Evolutionary conservation across 2,329 filamentous ascomycete species (phyloP).

Genomic region (Pseudogymnoascus verrucosus): DNA sequence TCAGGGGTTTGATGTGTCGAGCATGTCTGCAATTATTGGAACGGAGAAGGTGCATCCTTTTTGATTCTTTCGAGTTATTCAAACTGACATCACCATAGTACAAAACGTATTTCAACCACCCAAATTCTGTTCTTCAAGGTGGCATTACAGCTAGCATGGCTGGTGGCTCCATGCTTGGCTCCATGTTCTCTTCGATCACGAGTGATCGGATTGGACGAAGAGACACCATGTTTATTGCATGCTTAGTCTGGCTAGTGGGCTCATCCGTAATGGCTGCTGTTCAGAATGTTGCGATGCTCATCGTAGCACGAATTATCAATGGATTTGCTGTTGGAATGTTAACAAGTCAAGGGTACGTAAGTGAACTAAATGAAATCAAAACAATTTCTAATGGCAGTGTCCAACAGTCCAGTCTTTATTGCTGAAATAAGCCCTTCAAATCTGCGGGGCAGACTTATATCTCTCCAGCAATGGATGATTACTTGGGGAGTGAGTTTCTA

Average conservation of each 20-base stretch:
- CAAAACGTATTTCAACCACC: constrained; percentile 1
- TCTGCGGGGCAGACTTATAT: constrained; percentile 36
- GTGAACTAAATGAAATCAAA: neutral
- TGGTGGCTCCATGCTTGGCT: constrained; percentile 40
- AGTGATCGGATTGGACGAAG: constrained; percentile 40
- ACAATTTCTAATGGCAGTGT: neutral
- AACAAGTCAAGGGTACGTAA: constrained; percentile 51
- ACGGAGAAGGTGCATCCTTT: constrained; percentile 24
- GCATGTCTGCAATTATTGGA: constrained; percentile 45
- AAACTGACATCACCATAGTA: neutral
- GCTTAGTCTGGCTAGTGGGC: constrained; percentile 38
- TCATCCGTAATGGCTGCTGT: constrained; percentile 43
- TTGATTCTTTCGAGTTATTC: neutral
- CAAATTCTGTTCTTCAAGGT: constrained; percentile 25
- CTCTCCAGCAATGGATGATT: constrained; percentile 39
- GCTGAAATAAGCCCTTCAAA: constrained; percentile 45
- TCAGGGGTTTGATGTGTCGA: constrained; percentile 46
- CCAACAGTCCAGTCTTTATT: constrained; percentile 53
- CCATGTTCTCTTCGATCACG: constrained; percentile 35
- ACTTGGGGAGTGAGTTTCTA: constrained; percentile 31
- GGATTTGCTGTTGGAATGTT: constrained; percentile 65
- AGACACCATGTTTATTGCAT: constrained; percentile 38
- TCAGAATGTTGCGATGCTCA: constrained; percentile 56
- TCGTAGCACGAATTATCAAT: constrained; percentile 63
- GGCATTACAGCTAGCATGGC: constrained; percentile 42